phyloP scores from a whole-genome alignment of 78 protist species.

The Dictyostelium purpureum region DNA sequence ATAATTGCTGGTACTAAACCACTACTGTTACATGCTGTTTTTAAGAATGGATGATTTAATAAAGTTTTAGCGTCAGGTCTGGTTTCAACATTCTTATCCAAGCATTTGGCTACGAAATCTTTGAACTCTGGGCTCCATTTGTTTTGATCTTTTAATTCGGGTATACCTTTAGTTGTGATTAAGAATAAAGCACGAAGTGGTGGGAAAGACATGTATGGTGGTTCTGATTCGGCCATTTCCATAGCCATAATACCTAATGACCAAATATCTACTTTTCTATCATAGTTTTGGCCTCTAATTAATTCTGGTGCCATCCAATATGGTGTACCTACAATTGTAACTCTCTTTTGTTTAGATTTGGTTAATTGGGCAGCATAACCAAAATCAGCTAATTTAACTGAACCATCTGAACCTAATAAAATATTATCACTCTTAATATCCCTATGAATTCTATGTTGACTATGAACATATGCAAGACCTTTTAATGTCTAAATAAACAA shows the following conservation, averaged over 20 bases:
- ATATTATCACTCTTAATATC: constrained; percentile 90
- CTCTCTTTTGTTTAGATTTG: constrained; percentile 70
- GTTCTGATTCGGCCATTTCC: constrained; percentile 86
- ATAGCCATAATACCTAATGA: constrained; percentile 92
- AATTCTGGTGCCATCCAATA: constrained; percentile 91
- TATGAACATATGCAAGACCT: constrained; percentile 84
- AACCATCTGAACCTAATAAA: constrained; percentile 72
- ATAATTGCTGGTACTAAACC: constrained; percentile 58
- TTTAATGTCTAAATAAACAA: constrained; percentile 27
- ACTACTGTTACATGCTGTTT: constrained; percentile 47
- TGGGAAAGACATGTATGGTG: constrained; percentile 89
- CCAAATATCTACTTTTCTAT: constrained; percentile 94
- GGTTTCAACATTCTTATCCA: constrained; percentile 82
- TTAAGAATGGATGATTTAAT: constrained; percentile 78
- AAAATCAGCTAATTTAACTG: constrained; percentile 86
- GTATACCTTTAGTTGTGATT: constrained; percentile 92
- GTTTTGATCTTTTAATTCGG: constrained; percentile 73
- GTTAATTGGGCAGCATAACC: constrained; percentile 84
- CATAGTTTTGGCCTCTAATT: constrained; percentile 93
- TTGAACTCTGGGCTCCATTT: constrained; percentile 86
- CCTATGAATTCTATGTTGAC: constrained; percentile 83
- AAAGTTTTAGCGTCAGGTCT: constrained; percentile 76
- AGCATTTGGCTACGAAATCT: constrained; percentile 89
- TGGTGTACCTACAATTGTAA: constrained; percentile 86
- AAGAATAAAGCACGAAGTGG: constrained; percentile 92